These are phyloP conservation scores for Xylaria sp. DNA, from an alignment of 495 filamentous ascomycete species.

Conservation along the genomic window DNA sequence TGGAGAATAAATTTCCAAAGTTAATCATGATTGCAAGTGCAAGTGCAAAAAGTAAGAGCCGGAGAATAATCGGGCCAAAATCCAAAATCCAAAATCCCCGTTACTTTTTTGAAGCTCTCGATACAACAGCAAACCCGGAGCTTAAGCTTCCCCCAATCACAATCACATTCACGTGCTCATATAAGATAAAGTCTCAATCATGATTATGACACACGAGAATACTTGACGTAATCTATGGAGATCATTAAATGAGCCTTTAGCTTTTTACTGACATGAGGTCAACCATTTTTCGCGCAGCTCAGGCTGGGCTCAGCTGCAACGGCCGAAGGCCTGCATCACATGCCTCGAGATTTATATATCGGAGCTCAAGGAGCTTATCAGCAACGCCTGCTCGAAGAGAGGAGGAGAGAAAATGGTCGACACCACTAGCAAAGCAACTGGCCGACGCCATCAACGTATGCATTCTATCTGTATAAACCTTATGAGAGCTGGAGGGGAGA, in stretches of 20 bases:
- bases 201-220: background rate
- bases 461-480: background rate
- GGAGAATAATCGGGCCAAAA: conserved; percentile 27
- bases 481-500: background rate
- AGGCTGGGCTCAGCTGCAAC: conserved; percentile 34
- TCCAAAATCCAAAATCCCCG: too few species aligned
- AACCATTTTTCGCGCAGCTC: conserved; percentile 30
- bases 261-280: conserved; percentile 35
- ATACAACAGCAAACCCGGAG: background rate
- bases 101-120: conserved; percentile 25
- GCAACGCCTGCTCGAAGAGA: conserved; percentile 48
- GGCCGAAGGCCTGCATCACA: conserved; percentile 27
- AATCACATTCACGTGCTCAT: background rate
- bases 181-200: background rate
- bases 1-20: conserved; percentile 8
- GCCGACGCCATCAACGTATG: conserved; percentile 81
- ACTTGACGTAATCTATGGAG: background rate
- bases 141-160: conserved; percentile 1
- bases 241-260: background rate
- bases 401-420: conserved; percentile 74
- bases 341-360: conserved; percentile 22
- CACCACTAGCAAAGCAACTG: conserved; percentile 84
- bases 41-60: background rate
- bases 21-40: too few species aligned
- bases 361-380: conserved; percentile 34